Evolutionary conservation across 495 filamentous ascomycete species (phyloP), one percentile per base, ranked within the genome.

Genomic region (Bathelium albidoporum): DNA sequence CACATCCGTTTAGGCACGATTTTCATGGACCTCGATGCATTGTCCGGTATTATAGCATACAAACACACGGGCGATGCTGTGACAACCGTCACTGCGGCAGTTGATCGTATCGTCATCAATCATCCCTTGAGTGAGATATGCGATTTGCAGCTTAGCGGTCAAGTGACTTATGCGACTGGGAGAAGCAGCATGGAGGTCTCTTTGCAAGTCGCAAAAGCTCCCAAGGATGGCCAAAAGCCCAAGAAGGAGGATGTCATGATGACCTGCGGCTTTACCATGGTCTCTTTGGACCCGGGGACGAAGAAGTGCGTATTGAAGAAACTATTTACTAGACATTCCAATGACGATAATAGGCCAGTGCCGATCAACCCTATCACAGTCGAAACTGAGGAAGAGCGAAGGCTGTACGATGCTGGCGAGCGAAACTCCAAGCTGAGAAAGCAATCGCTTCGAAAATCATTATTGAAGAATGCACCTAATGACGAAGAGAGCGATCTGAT

Each of bases 221-320:
- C 82, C 0, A 71, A 76, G 43, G 75, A 81, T 36, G 88, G 85
- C 5, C 74, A 85, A 65, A 70, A 76, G 22, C 78, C 80, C n/a
- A 81, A 79, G 66, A 79, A 83, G 0, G 85, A 87, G 44, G 89
- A 91, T 73, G 77, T 91, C 5, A 66, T 93, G 63, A 82, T 93
- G 66, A 89, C 85, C 2, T 92, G 89, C 74, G 83, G 86, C 11
- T 93, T 91, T 70, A 95, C 90, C 1, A 93, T 95, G 85, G 86
- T 89, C 1, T 90, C 89, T 1, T 77, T 93, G 0, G 82, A 92
- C 66, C 88, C 89, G 0, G 74, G 64, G 14, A 91, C 88, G 1
- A 90, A 89, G 74, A 87, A 83, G 76, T 82, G 79, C 16, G 78
- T 81, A 28, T 64, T 69, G 29, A 70, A 10, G 22, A 34, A 24